Evolutionary conservation across 129 eudicot species (phyloP), one percentile per base, ranked within the genome.

Genomic region (Saposhnikovia divaricata): DNA sequence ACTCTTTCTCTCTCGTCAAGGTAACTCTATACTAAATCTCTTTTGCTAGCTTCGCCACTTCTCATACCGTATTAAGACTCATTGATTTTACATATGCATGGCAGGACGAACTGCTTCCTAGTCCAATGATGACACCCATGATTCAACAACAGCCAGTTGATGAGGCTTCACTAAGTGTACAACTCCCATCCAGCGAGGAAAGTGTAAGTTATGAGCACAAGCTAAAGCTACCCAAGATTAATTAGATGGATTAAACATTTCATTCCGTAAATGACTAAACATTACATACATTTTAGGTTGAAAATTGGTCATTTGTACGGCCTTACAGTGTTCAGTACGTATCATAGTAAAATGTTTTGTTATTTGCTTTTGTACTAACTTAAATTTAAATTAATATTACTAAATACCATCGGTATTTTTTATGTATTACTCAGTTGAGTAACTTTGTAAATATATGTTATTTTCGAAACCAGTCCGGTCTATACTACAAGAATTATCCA

Each of bases 1-100:
- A 77, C 69, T 85, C 93, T 18, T 82, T 79, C 81, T 81, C 83
- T 10, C 61, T 86, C 31, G 76, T 68, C 82, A 87, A 89, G 90
- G 93, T 83, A 74, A 44, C 27, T 6, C 4, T 11, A 50, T 0
- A 6, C 50, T 23, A 15, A 4, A 70, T 9, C 44, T 72, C 75
- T 70, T 15, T 34, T 44, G 13, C 13, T 44, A 44, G 13, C 47
- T 44, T 44, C 9, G 47, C 47, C 12, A 44, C 9, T 13, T 0
- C 47, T 44, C 47, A 1, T 44, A 8, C 13, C 10, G 2, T 6
- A 8, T 43, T 44, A 44, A 1, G 2, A 8, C 1, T 44, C 46
- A 6, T 44, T 2, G 47, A 44, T 44, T 23, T 43, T 42, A 8
- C 25, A 18, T 38, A 43, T 40, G 8, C 28, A 1, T 73, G 39